phyloP scores from a whole-genome alignment of 2,329 filamentous ascomycete genomes.

The Aspergillus clavatus region DNA sequence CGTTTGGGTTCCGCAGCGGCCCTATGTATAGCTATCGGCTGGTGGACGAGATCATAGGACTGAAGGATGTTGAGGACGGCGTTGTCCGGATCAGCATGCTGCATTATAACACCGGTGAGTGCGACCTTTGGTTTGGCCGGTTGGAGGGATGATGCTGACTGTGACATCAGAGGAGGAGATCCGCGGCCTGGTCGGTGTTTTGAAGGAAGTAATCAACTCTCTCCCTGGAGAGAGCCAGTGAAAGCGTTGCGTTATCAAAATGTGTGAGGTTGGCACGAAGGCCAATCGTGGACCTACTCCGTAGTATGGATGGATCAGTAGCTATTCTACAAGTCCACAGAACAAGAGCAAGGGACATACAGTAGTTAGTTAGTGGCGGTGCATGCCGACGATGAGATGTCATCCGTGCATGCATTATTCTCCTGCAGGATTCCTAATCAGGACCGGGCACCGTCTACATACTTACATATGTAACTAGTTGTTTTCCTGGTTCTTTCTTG shows the following conservation, averaged over 20 bases:
- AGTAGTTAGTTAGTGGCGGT: no score
- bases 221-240: no score
- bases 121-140: not conserved
- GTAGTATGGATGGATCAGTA: no score
- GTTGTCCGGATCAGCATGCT: constrained; percentile 66
- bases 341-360: no score
- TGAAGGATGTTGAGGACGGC: constrained; percentile 56
- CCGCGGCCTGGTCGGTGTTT: constrained; percentile 11
- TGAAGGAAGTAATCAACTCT: constrained; percentile 9
- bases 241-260: no score
- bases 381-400: no score
- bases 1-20: constrained; percentile 62
- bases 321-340: no score
- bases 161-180: constrained; percentile 13
- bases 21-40: constrained; percentile 65
- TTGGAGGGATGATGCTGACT: not conserved
- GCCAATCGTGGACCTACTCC: no score
- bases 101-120: constrained; percentile 66
- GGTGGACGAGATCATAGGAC: constrained; percentile 53
- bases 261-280: not conserved
- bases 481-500: not conserved
- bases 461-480: no score
- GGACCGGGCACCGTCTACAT: no score
- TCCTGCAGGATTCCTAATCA: not conserved
- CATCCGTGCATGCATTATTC: not conserved